Base-by-base conservation (phyloP, 2,329 filamentous ascomycete genomes). In the Mycogone perniciosa region DNA sequence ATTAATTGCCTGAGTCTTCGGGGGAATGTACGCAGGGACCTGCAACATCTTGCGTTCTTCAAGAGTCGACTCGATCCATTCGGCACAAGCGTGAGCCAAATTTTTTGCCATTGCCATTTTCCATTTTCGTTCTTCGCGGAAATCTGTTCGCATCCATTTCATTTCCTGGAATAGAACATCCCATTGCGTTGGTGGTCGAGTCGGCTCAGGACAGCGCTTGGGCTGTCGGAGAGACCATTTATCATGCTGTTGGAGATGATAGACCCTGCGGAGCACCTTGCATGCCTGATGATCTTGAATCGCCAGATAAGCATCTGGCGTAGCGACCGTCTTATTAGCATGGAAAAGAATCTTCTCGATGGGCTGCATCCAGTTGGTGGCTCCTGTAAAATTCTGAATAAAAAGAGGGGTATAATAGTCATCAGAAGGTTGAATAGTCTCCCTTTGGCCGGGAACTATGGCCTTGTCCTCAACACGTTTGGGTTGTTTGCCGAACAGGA, bases 81-180 rank as follows among this genome's bases (percentile, higher is more conserved):
- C 85, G 0, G 86, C 88, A 67, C 92, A 97, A 60, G 86, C 88
- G 60, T 84, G 76, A 1, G 90, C 93, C 53, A 96, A 75, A 51
- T 85, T 89, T 52, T 85, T 85, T 5, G 91, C 91, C 34, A 86
- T 80, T 2, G 86, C 81, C 63, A 82, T 84, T 70, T 96, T 97
- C 90, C 91, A 96, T 65, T 95, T 96, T 38, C 89, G 77, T 67
- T 97, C 93, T 68, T 96, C 89, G 46, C 87, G 81, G 62, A 96
- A 97, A 68, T 99, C 93, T 2, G 90, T 96, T 46, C 91, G 82
- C 89, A 99, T 95, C 92, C 92, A 97, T 67, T 91, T 95, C 80
- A 92, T 89, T 71, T 99, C 91, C 59, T 90, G 81, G 31, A 99
- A 73, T 50, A 97, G 67, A 47, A 92, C 79, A 69, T 99, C 93